Percentiles rank a stretch among this genome's conserved stretches.
Conservation (phyloP, 495 filamentous ascomycete genomes). For the Baudoinia panamericana region DNA sequence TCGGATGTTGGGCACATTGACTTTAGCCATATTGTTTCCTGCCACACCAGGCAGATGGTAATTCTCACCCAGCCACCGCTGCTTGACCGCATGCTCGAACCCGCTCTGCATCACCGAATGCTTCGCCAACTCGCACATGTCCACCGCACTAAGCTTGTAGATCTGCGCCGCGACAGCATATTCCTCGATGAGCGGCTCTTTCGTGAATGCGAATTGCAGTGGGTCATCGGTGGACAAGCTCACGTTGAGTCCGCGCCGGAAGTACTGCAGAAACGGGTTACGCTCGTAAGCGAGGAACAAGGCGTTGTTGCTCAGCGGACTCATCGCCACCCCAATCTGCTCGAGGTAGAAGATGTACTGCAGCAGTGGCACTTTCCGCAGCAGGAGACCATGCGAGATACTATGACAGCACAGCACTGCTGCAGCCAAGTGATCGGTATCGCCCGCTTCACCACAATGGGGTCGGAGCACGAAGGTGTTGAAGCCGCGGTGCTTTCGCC, state of each 20-base stretch:
- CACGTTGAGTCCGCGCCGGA: conserved; percentile 85
- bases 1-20: conserved; percentile 85
- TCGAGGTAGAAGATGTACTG: conserved; percentile 98
- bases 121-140: conserved; percentile 97
- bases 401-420: conserved; percentile 91
- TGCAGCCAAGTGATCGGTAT: conserved; percentile 88
- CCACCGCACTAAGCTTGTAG: conserved; percentile 90
- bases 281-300: conserved; percentile 94
- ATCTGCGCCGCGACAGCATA: conserved; percentile 97
- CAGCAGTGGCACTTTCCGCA: conserved; percentile 85
- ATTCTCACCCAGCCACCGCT: conserved; percentile 71
- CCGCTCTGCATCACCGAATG: conserved; percentile 91
- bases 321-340: conserved; percentile 98
- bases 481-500: conserved; percentile 81
- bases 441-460: conserved; percentile 93
- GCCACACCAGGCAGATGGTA: conserved; percentile 58
- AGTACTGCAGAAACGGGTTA: conserved; percentile 90
- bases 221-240: conserved; percentile 95
- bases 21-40: conserved; percentile 87
- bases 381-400: conserved; percentile 86
- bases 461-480: conserved; percentile 90
- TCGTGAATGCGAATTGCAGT: conserved; percentile 95
- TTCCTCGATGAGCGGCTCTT: conserved; percentile 94
- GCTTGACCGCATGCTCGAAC: conserved; percentile 78
- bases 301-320: conserved; percentile 93